Evolutionary conservation across 768 basidiomycete species (phyloP).

Genomic region (Kwoniella sp.): DNA sequence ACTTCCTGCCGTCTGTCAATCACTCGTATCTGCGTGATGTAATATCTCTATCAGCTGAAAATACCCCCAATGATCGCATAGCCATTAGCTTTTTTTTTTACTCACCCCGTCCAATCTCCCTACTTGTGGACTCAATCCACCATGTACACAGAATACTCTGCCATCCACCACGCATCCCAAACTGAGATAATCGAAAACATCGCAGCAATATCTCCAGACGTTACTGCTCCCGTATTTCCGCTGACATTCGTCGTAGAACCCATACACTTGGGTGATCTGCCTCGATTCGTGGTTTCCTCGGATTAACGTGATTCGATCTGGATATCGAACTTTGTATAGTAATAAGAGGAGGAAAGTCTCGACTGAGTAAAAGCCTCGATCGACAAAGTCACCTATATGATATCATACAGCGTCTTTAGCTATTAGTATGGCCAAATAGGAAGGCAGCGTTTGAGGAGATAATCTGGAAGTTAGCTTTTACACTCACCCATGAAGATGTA

Average conservation of each 20-base stretch:
- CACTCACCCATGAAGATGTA: constrained; percentile 83
- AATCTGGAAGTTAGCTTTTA: too few species aligned
- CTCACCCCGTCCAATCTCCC: constrained; percentile 82
- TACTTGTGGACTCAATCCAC: constrained; percentile 87
- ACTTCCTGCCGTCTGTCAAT: constrained; percentile 98
- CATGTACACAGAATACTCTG: constrained; percentile 94
- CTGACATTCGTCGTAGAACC: constrained; percentile 81
- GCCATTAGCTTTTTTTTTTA: constrained; percentile 26
- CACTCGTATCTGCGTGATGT: constrained; percentile 73
- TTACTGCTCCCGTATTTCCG: constrained; percentile 90
- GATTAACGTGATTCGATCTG: constrained; percentile 85
- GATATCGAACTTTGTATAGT: constrained; percentile 91
- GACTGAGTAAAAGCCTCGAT: constrained; percentile 91
- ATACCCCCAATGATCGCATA: constrained; percentile 8
- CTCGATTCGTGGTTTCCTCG: constrained; percentile 95
- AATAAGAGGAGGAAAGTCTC: constrained; percentile 90
- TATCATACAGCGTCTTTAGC: too few species aligned
- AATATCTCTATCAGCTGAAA: background rate
- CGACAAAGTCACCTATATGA: constrained; percentile 99
- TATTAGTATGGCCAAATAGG: too few species aligned
- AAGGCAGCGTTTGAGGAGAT: too few species aligned
- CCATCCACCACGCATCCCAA: constrained; percentile 96
- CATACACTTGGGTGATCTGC: constrained; percentile 86
- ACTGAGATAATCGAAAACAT: constrained; percentile 96
- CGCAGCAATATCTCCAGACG: constrained; percentile 98